Conservation (phyloP, 176 grass and related monocot species). For the Aegilops tauschii region DNA sequence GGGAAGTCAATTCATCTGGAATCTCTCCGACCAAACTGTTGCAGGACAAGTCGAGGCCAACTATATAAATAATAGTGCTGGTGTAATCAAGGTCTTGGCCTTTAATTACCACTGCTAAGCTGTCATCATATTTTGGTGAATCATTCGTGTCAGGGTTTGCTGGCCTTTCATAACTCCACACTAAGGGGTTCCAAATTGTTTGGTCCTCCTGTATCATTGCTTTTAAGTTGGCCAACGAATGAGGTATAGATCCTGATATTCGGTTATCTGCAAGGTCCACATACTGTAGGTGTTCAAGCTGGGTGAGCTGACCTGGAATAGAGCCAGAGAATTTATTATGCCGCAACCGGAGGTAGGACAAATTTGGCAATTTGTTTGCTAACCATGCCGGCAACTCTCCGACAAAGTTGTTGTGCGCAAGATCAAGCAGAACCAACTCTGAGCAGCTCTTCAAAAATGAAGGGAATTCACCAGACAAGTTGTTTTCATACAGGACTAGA, state of each 20-base stretch:
- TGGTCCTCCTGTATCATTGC: not conserved
- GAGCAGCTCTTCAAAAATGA: not conserved
- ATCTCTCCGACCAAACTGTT: constrained; percentile 37
- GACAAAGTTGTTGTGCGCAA: not conserved
- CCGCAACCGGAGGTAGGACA: not conserved
- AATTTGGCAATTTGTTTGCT: not conserved
- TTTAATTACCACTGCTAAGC: not conserved
- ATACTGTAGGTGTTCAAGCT: not conserved
- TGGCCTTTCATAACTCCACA: not conserved
- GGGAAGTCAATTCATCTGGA: not conserved
- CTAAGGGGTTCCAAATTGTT: not conserved
- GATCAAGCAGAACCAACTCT: not conserved
- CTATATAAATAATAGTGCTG: not conserved
- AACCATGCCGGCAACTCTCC: not conserved
- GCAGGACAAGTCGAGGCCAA: constrained; percentile 28
- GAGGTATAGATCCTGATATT: not conserved
- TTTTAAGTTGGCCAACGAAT: not conserved
- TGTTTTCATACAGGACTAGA: not conserved
- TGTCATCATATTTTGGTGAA: not conserved
- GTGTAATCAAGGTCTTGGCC: not conserved
- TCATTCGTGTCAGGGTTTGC: not conserved
- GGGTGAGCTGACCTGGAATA: not conserved
- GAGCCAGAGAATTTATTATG: not conserved
- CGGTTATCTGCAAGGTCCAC: not conserved
- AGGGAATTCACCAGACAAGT: not conserved